Evolutionary conservation across 1,284 basidiomycete genomes (phyloP).

Genomic region (Fistulina hepatica): DNA sequence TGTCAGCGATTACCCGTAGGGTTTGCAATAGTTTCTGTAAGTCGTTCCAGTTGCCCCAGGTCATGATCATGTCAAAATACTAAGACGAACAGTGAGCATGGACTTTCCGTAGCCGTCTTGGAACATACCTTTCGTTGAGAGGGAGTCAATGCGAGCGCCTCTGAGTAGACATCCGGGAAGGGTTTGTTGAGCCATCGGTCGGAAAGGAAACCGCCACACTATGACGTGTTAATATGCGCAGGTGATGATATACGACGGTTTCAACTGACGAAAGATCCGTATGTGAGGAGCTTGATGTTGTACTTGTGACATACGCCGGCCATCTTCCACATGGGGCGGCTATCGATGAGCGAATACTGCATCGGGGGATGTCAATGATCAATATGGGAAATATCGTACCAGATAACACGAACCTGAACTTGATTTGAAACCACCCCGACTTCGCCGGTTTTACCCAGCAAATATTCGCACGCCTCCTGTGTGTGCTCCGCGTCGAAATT

Average conservation of each 20-base stretch:
- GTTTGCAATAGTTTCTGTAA: constrained; percentile 56
- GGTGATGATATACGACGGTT: constrained; percentile 8
- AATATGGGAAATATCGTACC: constrained; percentile 3
- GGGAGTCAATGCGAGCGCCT: constrained; percentile 41
- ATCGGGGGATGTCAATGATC: constrained; percentile 1
- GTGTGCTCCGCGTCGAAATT: constrained; percentile 69
- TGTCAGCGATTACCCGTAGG: constrained; percentile 55
- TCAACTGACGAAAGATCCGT: constrained; percentile 32
- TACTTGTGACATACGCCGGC: constrained; percentile 64
- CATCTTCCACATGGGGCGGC: constrained; percentile 67
- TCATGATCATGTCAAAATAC: constrained; percentile 76
- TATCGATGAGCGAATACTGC: constrained; percentile 77
- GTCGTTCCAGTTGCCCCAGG: constrained; percentile 67
- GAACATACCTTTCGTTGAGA: constrained; percentile 65
- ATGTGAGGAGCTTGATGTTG: constrained; percentile 64
- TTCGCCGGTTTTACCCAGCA: constrained; percentile 31
- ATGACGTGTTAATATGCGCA: constrained; percentile 11
- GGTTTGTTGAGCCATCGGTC: constrained; percentile 61
- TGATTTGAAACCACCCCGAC: constrained; percentile 71
- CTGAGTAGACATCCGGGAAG: constrained; percentile 62
- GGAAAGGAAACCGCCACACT: constrained; percentile 76
- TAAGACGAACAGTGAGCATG: constrained; percentile 20
- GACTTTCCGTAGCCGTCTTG: neutral
- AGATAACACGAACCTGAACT: constrained; percentile 47
- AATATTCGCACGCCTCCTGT: constrained; percentile 66